Base-by-base conservation (phyloP, 495 filamentous ascomycete species). In the Talaromyces nanjingensis region DNA sequence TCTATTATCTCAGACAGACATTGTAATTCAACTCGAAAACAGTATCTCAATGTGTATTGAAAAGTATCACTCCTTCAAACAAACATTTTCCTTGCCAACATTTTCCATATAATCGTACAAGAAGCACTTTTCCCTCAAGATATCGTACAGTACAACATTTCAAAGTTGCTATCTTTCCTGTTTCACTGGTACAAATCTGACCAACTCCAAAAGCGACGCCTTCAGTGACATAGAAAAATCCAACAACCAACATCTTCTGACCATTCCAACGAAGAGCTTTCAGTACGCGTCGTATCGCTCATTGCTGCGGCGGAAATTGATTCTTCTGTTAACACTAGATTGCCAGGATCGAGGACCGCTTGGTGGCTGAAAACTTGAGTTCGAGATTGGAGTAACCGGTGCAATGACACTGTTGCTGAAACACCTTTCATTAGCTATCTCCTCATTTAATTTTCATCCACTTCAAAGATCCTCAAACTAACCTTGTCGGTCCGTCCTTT, bases 311-410 rank as follows among this genome's bases (percentile, higher is more conserved):
- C 11, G 33, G 33, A 37, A 37, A 37, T 37, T 9, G 1, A 12
- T 37, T 11, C 9, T 37, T 37, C 33, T 37, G 9, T 12, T 37
- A 37, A 37, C 33, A 9, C 9, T 12, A 72, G 61, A 72, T 52
- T 20, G 6, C 47, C n/a, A 7, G n/a, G 47, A n/a, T 12, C 20
- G 47, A 20, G 16, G 47, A 11, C 20, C 5, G 9, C 20, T 22
- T 22, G 16, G 16, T 22, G 20, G 16, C 20, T 11, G n/a, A 22
- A 18, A 52, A 7, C 47, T 52, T 52, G n/a, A 8, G 20, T 52
- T 18, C n/a, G 47, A 52, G n/a, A 18, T 22, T 20, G 47, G 47
- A 52, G 47, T 52, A 11, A 52, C 4, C 1, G 47, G 47, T 18
- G 47, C 16, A 11, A 11, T 18, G 20, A 18, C 20, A 52, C n/a